phyloP scores from a whole-genome alignment of 306 rosid genomes.

The Trifolium dubium region DNA sequence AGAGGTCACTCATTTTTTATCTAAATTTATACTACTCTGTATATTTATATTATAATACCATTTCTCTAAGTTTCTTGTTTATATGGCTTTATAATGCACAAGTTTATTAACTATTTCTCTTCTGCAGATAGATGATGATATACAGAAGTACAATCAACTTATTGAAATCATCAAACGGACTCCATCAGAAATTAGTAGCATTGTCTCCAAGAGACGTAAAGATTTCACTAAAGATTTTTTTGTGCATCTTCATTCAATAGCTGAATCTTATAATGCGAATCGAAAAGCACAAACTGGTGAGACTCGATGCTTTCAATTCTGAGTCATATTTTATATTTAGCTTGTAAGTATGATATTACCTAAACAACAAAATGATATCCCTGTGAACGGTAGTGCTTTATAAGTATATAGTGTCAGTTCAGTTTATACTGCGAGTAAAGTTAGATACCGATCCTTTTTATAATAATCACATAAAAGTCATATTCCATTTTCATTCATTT shows the following conservation, averaged over 20 bases:
- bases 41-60: not conserved
- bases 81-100: conserved; percentile 4
- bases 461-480: conserved; percentile 2
- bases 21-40: not conserved
- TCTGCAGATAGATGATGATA: conserved; percentile 79
- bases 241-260: conserved; percentile 70
- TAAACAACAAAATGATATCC: conserved; percentile 7
- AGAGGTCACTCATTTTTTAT: conserved; percentile 56
- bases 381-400: conserved; percentile 14
- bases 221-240: conserved; percentile 90
- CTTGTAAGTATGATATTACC: conserved; percentile 25
- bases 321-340: conserved; percentile 22
- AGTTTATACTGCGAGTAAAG: not conserved
- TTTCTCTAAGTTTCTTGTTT: conserved; percentile 29
- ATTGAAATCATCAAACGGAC: conserved; percentile 55
- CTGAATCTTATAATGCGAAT: conserved; percentile 63
- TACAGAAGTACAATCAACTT: conserved; percentile 72
- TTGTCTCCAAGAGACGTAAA: conserved; percentile 64
- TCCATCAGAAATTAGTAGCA: conserved; percentile 57
- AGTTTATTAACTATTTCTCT: conserved; percentile 22
- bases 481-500: conserved; percentile 1
- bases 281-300: conserved; percentile 71
- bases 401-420: not conserved
- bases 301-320: conserved; percentile 40
- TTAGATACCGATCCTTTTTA: conserved; percentile 8